Evolutionary conservation across 1,284 basidiomycete species (phyloP).

Genomic region (Taiwanofungus camphoratus): DNA sequence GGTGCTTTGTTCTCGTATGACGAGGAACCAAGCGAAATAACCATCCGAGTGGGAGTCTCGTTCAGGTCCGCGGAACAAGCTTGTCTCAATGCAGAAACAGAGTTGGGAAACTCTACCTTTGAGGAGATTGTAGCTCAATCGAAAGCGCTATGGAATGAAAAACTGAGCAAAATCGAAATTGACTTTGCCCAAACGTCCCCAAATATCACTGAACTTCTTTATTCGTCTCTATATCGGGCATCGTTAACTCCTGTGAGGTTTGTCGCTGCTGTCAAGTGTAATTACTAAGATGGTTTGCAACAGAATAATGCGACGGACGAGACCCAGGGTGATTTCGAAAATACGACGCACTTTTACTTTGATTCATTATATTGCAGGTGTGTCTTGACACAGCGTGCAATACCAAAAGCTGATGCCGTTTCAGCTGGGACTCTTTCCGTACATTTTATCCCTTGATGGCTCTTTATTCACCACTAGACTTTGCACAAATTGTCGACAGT

Average conservation of each 20-base stretch:
- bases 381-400: too few relatives aligned
- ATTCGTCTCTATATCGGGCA: conserved; percentile 60
- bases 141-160: conserved; percentile 60
- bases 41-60: conserved; percentile 60
- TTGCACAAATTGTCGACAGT: conserved; percentile 61
- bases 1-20: conserved; percentile 61
- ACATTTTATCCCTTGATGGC: conserved; percentile 63
- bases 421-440: conserved; percentile 67
- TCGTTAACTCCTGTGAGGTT: conserved; percentile 53
- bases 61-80: conserved; percentile 60
- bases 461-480: conserved; percentile 59
- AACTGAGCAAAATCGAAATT: conserved; percentile 57
- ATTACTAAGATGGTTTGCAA: too few relatives aligned
- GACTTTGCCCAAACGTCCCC: conserved; percentile 51
- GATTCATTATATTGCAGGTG: conserved; percentile 68
- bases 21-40: conserved; percentile 40
- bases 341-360: conserved; percentile 57
- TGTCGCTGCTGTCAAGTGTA: too few relatives aligned
- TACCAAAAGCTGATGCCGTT: too few relatives aligned
- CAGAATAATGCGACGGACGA: conserved; percentile 69
- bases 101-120: conserved; percentile 50
- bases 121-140: conserved; percentile 48
- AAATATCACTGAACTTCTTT: conserved; percentile 63
- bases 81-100: conserved; percentile 59
- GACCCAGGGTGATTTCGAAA: conserved; percentile 53